phyloP scores from a whole-genome alignment of 2,329 filamentous ascomycete species.

The Aureobasidium sp. region DNA sequence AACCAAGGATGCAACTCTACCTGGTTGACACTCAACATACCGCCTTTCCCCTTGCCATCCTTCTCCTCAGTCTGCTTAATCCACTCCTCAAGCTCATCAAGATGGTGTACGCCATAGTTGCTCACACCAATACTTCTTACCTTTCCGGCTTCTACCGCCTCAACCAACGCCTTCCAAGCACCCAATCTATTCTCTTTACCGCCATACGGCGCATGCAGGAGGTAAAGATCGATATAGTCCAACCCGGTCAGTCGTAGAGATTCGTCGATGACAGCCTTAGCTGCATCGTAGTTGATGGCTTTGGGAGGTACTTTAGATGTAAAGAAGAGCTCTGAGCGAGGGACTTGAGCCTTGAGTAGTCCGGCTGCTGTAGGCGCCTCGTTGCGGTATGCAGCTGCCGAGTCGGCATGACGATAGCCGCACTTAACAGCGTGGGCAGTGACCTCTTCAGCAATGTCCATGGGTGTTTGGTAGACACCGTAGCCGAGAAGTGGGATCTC shows the following conservation, averaged over 20 bases:
- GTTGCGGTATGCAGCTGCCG: constrained; percentile 52
- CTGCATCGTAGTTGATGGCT: constrained; percentile 54
- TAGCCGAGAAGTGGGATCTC: constrained; percentile 56
- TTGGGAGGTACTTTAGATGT: constrained; percentile 52
- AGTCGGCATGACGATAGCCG: constrained; percentile 56
- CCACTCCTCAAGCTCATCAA: constrained; percentile 48
- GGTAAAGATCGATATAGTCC: constrained; percentile 39
- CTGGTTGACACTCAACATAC: constrained; percentile 75
- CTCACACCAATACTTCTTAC: constrained; percentile 48
- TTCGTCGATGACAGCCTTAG: constrained; percentile 56
- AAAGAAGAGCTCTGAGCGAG: constrained; percentile 53
- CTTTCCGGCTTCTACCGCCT: constrained; percentile 46
- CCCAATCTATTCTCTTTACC: constrained; percentile 44
- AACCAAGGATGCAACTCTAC: constrained; percentile 91
- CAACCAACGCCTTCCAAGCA: constrained; percentile 49
- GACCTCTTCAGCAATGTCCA: constrained; percentile 51
- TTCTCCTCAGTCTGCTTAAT: constrained; percentile 58
- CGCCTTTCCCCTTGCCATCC: constrained; percentile 55
- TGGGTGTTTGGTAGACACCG: constrained; percentile 42
- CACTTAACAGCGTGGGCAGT: constrained; percentile 49
- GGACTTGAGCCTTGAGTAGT: constrained; percentile 45
- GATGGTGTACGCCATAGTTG: constrained; percentile 50
- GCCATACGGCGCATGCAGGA: constrained; percentile 49
- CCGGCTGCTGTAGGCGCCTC: constrained; percentile 49
- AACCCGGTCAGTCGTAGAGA: constrained; percentile 55